Percentiles rank a stretch among this genome's conserved stretches.
Evolutionary conservation across 2,329 filamentous ascomycete species (phyloP).

Genomic region (Ceratocystis alfenasii): DNA sequence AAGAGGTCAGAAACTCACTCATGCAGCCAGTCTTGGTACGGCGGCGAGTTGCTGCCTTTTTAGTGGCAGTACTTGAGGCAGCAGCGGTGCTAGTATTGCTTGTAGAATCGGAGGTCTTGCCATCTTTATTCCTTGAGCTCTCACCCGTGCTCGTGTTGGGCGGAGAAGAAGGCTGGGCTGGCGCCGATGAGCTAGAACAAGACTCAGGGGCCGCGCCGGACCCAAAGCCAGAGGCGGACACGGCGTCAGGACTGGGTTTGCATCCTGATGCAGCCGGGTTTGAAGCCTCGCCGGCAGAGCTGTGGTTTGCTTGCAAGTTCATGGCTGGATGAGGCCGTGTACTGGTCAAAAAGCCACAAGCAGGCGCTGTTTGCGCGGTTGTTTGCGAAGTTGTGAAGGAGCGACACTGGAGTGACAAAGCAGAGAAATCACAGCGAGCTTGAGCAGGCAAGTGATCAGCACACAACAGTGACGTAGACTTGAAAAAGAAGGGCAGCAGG

Average conservation of each 20-base stretch:
- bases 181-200: not conserved
- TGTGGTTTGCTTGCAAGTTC: not conserved
- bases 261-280: not conserved
- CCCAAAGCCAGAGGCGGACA: not conserved
- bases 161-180: not conserved
- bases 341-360: not conserved
- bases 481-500: not conserved
- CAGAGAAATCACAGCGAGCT: not conserved
- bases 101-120: not conserved
- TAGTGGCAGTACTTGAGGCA: conserved; percentile 24
- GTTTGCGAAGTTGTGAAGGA: not conserved
- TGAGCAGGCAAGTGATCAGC: not conserved
- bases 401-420: not conserved
- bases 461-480: not conserved
- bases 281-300: not conserved
- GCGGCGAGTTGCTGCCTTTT: conserved; percentile 44
- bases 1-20: conserved; percentile 44
- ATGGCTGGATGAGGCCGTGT: not conserved
- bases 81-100: not conserved
- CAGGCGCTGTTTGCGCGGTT: not conserved
- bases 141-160: conserved; percentile 28
- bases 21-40: conserved; percentile 88
- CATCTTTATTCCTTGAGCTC: not conserved
- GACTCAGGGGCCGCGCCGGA: not conserved
- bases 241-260: not conserved